Percentiles rank a stretch among this genome's conserved stretches.
Conservation (phyloP, 768 basidiomycete species). For the Mycena leptocephala region DNA sequence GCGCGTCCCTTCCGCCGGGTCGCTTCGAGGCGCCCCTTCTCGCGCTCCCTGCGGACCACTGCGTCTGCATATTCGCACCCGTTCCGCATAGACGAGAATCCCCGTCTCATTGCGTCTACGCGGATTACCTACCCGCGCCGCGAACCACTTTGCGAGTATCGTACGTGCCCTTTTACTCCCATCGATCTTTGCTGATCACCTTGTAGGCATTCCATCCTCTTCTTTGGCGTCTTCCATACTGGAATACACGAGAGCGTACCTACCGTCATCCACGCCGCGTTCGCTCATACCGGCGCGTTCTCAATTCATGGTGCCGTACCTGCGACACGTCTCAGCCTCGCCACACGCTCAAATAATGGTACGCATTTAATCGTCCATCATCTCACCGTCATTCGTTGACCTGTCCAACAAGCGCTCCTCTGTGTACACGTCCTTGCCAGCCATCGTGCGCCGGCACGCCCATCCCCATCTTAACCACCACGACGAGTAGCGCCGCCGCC, state of each 20-base stretch:
- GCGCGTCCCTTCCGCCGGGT: not conserved
- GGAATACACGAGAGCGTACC: too few relatives aligned
- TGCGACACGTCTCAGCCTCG: not conserved
- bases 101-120: not conserved
- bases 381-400: constrained; percentile 3
- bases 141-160: not conserved
- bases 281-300: not conserved
- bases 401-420: not conserved
- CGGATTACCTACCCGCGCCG: not conserved
- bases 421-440: not conserved
- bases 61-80: too few relatives aligned
- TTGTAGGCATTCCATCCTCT: too few relatives aligned
- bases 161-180: constrained; percentile 1
- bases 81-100: too few relatives aligned
- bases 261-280: not conserved
- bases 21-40: not conserved
- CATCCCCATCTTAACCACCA: not conserved
- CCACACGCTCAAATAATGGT: not conserved
- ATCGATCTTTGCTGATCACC: not conserved
- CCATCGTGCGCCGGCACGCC: not conserved
- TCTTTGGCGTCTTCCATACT: too few relatives aligned
- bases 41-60: too few relatives aligned
- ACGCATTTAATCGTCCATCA: not conserved
- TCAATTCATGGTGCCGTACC: not conserved
- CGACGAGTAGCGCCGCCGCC: not conserved